Base-by-base conservation (phyloP, 768 basidiomycete species). In the Termitomyces sp. region DNA sequence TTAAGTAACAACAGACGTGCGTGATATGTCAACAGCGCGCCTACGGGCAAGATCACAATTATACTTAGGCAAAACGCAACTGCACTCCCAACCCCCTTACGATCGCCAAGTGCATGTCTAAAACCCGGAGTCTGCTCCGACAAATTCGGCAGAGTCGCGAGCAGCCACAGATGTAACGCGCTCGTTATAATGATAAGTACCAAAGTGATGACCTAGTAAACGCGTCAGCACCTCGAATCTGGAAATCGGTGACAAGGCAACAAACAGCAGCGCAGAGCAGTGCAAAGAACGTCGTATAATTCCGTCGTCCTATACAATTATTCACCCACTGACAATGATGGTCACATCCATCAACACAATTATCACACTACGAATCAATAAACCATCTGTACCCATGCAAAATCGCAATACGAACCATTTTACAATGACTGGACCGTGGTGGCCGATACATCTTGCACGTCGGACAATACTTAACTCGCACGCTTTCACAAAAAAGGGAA, bases 321-420 rank as follows among this genome's bases (percentile, higher is more conserved):
- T 98, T 97, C 20, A 99, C 86, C 90, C 89, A 91, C 70, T 88
- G 88, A 64, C 89, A 92, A 70, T 94, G 93, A 70, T 96, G 92
- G 72, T 96, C 95, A 65, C 96, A 98, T 10, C 89, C 88, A 65
- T 98, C 96, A 15, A 98, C 94, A 69, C 96, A 99, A 70, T 98
- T 98, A 67, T 97, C 94, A 71, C 96, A 99, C 91, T 96, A 66
- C 6, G 40, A 34, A 0, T 2, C 1, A 43, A 55, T n/a, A 4
- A 47, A 10, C 2, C 56, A 32, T 40, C 40, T 38, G 59, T 38
- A 62, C 52, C 48, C 37, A 46, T 59, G 14, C 12, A 57, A 32
- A n/a, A 20, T 8, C 36, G 12, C n/a, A 42, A 12, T 10, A 73
- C 81, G 69, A 66, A 93, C 94, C 85, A 97, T 84, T 72, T 95